Percentiles rank a stretch among this genome's conserved stretches.
These are phyloP conservation scores for Xanthoconium separans DNA, from an alignment of 1,284 basidiomycete species.

Conservation along the genomic window DNA sequence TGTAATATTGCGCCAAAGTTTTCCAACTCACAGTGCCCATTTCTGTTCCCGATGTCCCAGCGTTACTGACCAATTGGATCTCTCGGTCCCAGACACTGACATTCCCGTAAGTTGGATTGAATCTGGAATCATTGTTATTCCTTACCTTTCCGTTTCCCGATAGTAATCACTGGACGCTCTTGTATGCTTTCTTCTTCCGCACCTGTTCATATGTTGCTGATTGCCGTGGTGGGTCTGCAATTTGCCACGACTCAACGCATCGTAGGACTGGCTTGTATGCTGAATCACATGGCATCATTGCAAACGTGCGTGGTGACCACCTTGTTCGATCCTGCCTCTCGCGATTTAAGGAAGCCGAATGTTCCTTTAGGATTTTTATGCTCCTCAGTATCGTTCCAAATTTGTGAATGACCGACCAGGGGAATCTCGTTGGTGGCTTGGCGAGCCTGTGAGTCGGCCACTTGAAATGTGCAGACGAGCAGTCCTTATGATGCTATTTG, in stretches of 20 bases:
- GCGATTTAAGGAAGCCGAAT: neutral
- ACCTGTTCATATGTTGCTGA: slow-evolving; percentile 10
- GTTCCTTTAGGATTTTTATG: slow-evolving; percentile 71
- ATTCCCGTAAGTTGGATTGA: slow-evolving; percentile 63
- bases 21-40: neutral
- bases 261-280: slow-evolving; percentile 81
- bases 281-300: slow-evolving; percentile 86
- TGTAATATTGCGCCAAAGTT: no score
- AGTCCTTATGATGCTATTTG: neutral
- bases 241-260: neutral
- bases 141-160: neutral
- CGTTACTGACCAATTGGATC: neutral
- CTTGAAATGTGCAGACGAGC: neutral
- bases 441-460: slow-evolving; percentile 67
- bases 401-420: slow-evolving; percentile 55
- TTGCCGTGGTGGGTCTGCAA: neutral
- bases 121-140: neutral
- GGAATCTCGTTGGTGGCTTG: slow-evolving; percentile 79
- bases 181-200: slow-evolving; percentile 42
- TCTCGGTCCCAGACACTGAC: slow-evolving; percentile 63
- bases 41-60: neutral
- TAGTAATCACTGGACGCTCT: slow-evolving; percentile 83
- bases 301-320: slow-evolving; percentile 58
- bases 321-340: neutral
- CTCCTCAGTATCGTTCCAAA: slow-evolving; percentile 53